Percentiles rank a stretch among this genome's conserved stretches.
These are phyloP conservation scores for Mucor ambiguus DNA, from an alignment of 371 early-diverging fungal genomes.

Conservation along the genomic window DNA sequence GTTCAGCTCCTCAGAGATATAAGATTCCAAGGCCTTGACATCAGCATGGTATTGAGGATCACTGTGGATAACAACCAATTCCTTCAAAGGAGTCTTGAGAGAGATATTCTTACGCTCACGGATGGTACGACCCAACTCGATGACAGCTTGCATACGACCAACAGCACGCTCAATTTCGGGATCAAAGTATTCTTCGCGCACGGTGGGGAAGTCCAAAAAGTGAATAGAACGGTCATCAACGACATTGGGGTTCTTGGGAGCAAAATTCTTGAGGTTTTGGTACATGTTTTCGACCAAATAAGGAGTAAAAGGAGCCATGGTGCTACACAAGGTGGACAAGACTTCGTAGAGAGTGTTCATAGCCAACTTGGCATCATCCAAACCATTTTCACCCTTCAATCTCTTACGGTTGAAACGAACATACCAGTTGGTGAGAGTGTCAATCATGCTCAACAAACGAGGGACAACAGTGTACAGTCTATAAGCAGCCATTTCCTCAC, in stretches of 20 bases:
- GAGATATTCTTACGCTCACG: slow-evolving; percentile 96
- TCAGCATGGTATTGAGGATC: slow-evolving; percentile 90
- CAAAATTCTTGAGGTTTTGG: slow-evolving; percentile 84
- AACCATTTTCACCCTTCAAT: slow-evolving; percentile 93
- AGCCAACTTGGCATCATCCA: slow-evolving; percentile 83
- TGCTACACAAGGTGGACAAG: slow-evolving; percentile 86
- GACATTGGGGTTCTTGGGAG: slow-evolving; percentile 55
- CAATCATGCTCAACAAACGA: slow-evolving; percentile 89
- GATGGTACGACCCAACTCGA: slow-evolving; percentile 94
- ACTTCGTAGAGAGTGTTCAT: slow-evolving; percentile 96
- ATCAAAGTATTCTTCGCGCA: slow-evolving; percentile 95
- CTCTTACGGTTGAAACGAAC: slow-evolving; percentile 99
- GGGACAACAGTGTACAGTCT: slow-evolving; percentile 97
- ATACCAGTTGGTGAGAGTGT: slow-evolving; percentile 99
- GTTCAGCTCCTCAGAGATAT: slow-evolving; percentile 96
- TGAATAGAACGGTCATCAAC: slow-evolving; percentile 90
- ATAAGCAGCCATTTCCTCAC: slow-evolving; percentile 95
- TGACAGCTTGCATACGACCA: slow-evolving; percentile 95
- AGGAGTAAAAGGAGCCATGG: slow-evolving; percentile 99
- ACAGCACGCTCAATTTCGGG: slow-evolving; percentile 93
- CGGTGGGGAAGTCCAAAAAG: slow-evolving; percentile 92
- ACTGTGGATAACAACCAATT: slow-evolving; percentile 91
- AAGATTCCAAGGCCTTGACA: slow-evolving; percentile 77
- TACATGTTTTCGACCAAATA: slow-evolving; percentile 99
- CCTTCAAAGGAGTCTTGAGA: slow-evolving; percentile 97